phyloP scores from a whole-genome alignment of 805 yeast species.

The Candida jianshihensis region DNA sequence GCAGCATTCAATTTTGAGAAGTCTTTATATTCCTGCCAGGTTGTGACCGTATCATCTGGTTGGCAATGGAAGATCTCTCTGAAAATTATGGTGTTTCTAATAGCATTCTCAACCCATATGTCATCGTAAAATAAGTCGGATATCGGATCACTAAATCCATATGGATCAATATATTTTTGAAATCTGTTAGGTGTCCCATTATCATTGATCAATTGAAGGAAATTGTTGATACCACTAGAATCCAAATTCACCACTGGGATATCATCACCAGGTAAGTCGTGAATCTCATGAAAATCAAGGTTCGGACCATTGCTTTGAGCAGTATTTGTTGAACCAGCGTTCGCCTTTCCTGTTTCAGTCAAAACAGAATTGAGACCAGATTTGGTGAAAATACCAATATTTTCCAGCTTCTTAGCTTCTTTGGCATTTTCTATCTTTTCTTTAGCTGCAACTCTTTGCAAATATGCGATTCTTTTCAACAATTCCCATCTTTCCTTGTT shows the following conservation, averaged over 20 bases:
- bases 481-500: slow-evolving; percentile 62
- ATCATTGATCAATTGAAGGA: slow-evolving; percentile 34
- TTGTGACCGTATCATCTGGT: slow-evolving; percentile 85
- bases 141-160: slow-evolving; percentile 81
- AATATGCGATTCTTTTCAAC: slow-evolving; percentile 61
- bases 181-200: slow-evolving; percentile 24
- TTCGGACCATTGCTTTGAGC: neutral
- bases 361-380: neutral
- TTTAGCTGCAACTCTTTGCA: slow-evolving; percentile 59
- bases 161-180: slow-evolving; percentile 70
- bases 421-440: slow-evolving; percentile 33
- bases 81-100: slow-evolving; percentile 74
- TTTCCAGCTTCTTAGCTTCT: slow-evolving; percentile 29
- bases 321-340: neutral
- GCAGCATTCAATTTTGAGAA: slow-evolving; percentile 54
- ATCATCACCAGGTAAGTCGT: slow-evolving; percentile 19
- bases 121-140: slow-evolving; percentile 78
- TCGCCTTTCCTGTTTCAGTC: too few species aligned
- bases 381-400: slow-evolving; percentile 8
- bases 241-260: slow-evolving; percentile 38
- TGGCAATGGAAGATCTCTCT: slow-evolving; percentile 87
- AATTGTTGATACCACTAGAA: slow-evolving; percentile 34
- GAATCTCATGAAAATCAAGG: slow-evolving; percentile 8
- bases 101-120: slow-evolving; percentile 76
- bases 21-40: slow-evolving; percentile 86